phyloP scores from a whole-genome alignment of 768 basidiomycete species.

The Tulasnella calospora region DNA sequence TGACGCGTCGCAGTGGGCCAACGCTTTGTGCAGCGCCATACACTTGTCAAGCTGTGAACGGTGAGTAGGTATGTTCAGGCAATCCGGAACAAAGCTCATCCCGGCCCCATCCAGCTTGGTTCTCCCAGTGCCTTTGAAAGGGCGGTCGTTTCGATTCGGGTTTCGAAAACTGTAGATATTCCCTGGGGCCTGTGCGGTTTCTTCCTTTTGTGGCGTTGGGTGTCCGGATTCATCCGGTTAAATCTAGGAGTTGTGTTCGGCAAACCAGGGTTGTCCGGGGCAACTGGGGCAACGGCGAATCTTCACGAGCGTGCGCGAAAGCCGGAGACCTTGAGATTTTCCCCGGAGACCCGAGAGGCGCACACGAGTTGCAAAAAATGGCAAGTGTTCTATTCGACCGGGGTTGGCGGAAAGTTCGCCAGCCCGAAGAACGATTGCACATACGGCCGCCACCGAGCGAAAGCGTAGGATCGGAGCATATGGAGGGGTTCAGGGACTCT shows the following conservation, averaged over 20 bases:
- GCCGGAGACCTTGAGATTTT: neutral
- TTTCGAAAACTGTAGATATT: neutral
- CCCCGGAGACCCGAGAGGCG: neutral
- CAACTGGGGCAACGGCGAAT: neutral
- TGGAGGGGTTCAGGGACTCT: neutral
- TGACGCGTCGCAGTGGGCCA: neutral
- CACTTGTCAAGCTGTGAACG: neutral
- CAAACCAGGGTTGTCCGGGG: neutral
- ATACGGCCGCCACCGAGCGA: neutral
- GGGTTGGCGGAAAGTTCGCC: neutral
- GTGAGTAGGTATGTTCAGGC: neutral
- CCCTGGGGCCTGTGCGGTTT: neutral
- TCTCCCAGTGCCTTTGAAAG: neutral
- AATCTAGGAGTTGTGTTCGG: neutral
- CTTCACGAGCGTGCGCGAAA: conserved; percentile 2
- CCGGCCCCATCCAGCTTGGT: neutral
- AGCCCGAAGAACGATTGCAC: neutral
- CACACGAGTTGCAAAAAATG: conserved; percentile 1
- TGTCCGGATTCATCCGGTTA: neutral
- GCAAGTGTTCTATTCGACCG: neutral
- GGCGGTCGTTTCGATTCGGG: neutral
- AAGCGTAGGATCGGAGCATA: neutral
- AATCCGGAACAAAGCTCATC: neutral
- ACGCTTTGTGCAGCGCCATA: neutral
- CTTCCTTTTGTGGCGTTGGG: neutral